A percentile compares a stretch with the other conserved stretches of the same genome.
Conservation (phyloP, 2,329 filamentous ascomycete genomes). For the Plectosphaerella sp. region DNA sequence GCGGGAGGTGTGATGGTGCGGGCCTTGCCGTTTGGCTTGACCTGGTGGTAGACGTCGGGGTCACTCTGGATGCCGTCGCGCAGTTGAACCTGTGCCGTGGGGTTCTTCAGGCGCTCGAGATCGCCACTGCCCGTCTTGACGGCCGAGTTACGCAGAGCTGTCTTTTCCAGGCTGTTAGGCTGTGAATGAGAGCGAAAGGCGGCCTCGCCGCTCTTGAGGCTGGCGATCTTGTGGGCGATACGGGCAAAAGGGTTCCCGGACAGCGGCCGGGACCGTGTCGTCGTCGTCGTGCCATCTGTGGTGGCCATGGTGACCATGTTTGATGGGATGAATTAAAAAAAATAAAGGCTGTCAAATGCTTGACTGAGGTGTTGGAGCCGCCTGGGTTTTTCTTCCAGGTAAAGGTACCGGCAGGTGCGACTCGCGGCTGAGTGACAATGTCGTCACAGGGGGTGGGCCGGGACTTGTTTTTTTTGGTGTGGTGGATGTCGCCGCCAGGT, state of each 20-base stretch:
- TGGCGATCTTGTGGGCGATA: slow-evolving; percentile 8
- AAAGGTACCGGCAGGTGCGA: too few relatives aligned
- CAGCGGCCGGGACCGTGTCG: too few relatives aligned
- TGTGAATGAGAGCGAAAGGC: background rate
- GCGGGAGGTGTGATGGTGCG: background rate
- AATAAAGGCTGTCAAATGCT: too few relatives aligned
- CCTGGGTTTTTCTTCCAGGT: too few relatives aligned
- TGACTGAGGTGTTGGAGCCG: too few relatives aligned
- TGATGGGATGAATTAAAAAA: too few relatives aligned
- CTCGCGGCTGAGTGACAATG: too few relatives aligned
- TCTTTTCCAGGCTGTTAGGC: background rate
- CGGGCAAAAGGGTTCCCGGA: slow-evolving; percentile 12
- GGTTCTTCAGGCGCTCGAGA: slow-evolving; percentile 19
- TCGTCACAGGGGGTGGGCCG: too few relatives aligned
- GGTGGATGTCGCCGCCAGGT: too few relatives aligned
- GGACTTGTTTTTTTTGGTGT: too few relatives aligned
- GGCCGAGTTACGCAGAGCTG: slow-evolving; percentile 11
- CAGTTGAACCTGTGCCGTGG: background rate
- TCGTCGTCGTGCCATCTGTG: too few relatives aligned
- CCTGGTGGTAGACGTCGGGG: background rate
- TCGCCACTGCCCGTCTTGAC: slow-evolving; percentile 26
- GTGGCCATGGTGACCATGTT: too few relatives aligned
- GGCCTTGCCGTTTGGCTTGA: background rate
- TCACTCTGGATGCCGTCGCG: slow-evolving; percentile 1
- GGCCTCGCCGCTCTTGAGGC: background rate